phyloP scores from a whole-genome alignment of 2,329 filamentous ascomycete species.

The Rhexocercosporidium sp. region DNA sequence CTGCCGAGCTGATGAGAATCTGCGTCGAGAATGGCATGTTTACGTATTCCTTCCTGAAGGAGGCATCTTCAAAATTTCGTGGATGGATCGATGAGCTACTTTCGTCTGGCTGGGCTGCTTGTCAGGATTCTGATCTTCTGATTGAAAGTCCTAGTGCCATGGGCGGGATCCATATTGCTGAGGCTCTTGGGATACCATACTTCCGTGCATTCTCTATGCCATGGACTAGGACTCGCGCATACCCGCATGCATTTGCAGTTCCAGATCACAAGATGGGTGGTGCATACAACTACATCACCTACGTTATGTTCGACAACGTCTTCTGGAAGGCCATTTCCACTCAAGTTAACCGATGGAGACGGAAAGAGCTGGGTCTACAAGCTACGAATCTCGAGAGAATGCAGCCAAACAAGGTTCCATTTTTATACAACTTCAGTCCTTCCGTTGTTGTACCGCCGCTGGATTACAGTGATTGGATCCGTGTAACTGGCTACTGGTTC shows the following conservation, averaged over 20 bases:
- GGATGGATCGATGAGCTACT: conserved; percentile 94
- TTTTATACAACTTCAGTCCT: conserved; percentile 96
- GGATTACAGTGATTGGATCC: conserved; percentile 97
- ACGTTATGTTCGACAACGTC: conserved; percentile 94
- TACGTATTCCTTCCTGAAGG: conserved; percentile 85
- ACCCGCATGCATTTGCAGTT: conserved; percentile 95
- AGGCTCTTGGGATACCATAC: conserved; percentile 90
- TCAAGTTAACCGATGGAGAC: conserved; percentile 93
- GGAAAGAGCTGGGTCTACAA: conserved; percentile 76
- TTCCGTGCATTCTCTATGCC: conserved; percentile 99
- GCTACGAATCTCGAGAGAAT: conserved; percentile 87
- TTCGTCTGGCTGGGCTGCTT: conserved; percentile 79
- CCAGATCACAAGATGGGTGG: conserved; percentile 94
- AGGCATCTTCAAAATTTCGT: conserved; percentile 86
- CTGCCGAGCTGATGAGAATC: conserved; percentile 90
- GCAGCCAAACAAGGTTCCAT: conserved; percentile 97
- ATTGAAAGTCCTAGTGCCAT: conserved; percentile 97
- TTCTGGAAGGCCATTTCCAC: conserved; percentile 94
- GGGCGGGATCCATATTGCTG: conserved; percentile 97
- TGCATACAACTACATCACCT: conserved; percentile 92
- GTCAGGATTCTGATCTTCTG: conserved; percentile 84
- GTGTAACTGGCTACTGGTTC: conserved; percentile 98
- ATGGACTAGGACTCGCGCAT: conserved; percentile 94
- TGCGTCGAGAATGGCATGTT: conserved; percentile 99
- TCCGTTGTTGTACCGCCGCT: conserved; percentile 92